phyloP scores from a whole-genome alignment of 2,329 filamentous ascomycete genomes.

The Aspergillus viridinutans region DNA sequence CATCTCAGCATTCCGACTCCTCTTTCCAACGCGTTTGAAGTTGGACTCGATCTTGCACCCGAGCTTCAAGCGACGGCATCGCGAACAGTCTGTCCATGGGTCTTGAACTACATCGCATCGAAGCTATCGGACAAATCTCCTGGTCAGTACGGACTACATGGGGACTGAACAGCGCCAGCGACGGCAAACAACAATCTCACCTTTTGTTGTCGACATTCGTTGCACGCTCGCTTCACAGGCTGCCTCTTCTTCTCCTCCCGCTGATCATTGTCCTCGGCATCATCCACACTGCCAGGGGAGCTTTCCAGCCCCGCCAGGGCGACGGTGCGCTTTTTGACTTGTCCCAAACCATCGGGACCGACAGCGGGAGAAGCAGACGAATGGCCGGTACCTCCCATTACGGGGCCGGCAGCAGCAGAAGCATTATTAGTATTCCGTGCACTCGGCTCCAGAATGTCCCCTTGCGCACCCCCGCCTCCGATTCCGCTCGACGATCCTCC shows the following conservation, averaged over 20 bases:
- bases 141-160: slow-evolving; percentile 3
- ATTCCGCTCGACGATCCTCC: slow-evolving; percentile 30
- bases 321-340: slow-evolving; percentile 41
- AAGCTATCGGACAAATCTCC: slow-evolving; percentile 43
- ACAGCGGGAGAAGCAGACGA: slow-evolving; percentile 18
- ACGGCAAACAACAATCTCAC: slow-evolving; percentile 36
- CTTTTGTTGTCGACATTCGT: slow-evolving; percentile 68
- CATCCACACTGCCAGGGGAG: slow-evolving; percentile 45
- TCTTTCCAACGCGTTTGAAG: slow-evolving; percentile 65
- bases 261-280: slow-evolving; percentile 41
- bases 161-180: not conserved
- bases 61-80: slow-evolving; percentile 60
- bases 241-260: slow-evolving; percentile 43
- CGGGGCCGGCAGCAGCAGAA: slow-evolving; percentile 32
- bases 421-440: slow-evolving; percentile 28
- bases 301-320: slow-evolving; percentile 43
- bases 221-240: slow-evolving; percentile 60
- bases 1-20: slow-evolving; percentile 63
- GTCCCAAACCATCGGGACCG: slow-evolving; percentile 26
- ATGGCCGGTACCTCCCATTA: slow-evolving; percentile 34
- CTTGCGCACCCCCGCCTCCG: slow-evolving; percentile 32
- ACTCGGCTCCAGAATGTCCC: slow-evolving; percentile 20
- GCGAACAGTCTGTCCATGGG: slow-evolving; percentile 58
- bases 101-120: slow-evolving; percentile 64
- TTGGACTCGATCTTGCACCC: slow-evolving; percentile 64